Conservation (phyloP, 371 early-diverging fungal genomes). For the Mucor velutinosus region DNA sequence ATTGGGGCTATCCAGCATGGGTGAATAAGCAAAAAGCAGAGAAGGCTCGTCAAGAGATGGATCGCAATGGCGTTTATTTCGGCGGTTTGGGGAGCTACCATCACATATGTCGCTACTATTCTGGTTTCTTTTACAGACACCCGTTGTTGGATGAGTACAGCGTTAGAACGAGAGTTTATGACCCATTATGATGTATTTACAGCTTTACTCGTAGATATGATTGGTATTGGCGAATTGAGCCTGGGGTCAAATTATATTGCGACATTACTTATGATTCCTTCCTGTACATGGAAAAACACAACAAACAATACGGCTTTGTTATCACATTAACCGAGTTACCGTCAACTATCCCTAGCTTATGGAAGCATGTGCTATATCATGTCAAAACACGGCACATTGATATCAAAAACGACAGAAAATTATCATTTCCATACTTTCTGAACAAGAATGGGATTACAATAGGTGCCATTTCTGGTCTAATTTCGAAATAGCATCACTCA, state of each 20-base stretch:
- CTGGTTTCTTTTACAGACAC: conserved; percentile 90
- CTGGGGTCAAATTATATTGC: conserved; percentile 79
- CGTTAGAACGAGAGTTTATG: too few species aligned
- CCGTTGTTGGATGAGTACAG: conserved; percentile 71
- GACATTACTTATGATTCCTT: conserved; percentile 88
- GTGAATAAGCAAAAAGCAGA: conserved; percentile 50
- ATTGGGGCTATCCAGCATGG: conserved; percentile 74
- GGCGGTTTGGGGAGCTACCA: conserved; percentile 53
- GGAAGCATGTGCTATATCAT: conserved; percentile 60
- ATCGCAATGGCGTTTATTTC: conserved; percentile 30
- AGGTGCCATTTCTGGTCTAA: conserved; percentile 92
- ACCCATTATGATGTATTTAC: too few species aligned
- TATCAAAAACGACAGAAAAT: conserved; percentile 6
- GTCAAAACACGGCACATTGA: conserved; percentile 47
- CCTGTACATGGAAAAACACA: conserved; percentile 70
- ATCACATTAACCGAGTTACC: conserved; percentile 72
- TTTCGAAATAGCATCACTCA: conserved; percentile 88
- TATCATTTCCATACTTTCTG: conserved; percentile 44
- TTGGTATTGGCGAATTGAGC: conserved; percentile 93
- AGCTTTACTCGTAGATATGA: conserved; percentile 55
- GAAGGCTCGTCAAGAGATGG: conserved; percentile 53
- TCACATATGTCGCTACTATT: conserved; percentile 80
- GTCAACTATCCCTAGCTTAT: conserved; percentile 78
- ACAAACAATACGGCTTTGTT: conserved; percentile 78
- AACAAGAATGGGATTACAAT: conserved; percentile 53